phyloP scores from a whole-genome alignment of 257 asterid genomes.

The Solanum piurae region DNA sequence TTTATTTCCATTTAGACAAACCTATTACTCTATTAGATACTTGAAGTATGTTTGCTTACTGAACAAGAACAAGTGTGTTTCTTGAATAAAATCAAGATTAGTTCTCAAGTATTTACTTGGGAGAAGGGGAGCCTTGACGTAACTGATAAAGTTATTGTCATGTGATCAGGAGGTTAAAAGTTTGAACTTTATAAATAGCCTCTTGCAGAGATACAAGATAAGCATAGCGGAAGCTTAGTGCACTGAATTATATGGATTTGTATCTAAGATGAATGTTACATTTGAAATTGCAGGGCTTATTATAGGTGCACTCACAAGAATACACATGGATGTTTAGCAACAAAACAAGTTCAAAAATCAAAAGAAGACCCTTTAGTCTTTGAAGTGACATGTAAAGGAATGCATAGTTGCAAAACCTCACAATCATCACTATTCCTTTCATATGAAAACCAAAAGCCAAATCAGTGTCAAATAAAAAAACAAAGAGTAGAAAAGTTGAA shows the following conservation, averaged over 20 bases:
- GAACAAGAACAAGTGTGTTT: neutral
- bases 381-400: constrained; percentile 51
- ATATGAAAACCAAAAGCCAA: constrained; percentile 7
- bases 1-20: neutral
- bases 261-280: neutral
- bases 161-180: neutral
- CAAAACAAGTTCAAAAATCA: constrained; percentile 59
- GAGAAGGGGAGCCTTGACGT: neutral
- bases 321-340: constrained; percentile 64
- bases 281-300: constrained; percentile 42
- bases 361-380: constrained; percentile 36
- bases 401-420: constrained; percentile 37
- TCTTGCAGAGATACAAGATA: neutral
- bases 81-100: neutral
- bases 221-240: neutral
- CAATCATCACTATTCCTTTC: neutral
- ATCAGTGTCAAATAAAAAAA: neutral
- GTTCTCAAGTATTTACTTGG: neutral
- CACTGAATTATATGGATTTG: neutral
- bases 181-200: too few relatives aligned
- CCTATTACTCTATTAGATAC: neutral
- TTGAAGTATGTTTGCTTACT: neutral
- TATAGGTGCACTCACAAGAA: constrained; percentile 68
- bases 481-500: neutral
- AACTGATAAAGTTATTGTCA: neutral